These are phyloP conservation scores for Fusarium phyllophilum DNA, from an alignment of 2,329 filamentous ascomycete species.

Conservation along the genomic window DNA sequence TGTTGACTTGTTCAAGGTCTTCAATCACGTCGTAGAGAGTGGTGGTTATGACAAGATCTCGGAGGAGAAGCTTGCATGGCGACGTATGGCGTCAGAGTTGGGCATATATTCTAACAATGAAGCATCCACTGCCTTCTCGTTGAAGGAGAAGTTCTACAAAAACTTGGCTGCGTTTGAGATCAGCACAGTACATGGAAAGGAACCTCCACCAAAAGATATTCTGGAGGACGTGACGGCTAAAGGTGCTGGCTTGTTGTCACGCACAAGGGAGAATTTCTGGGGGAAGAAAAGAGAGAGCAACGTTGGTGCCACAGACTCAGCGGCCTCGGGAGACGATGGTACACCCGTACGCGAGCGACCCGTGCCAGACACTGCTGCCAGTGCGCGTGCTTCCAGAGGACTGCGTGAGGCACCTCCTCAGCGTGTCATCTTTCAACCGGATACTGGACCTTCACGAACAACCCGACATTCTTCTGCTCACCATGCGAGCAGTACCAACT, in stretches of 20 bases:
- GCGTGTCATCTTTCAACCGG: slow-evolving; percentile 85
- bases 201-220: slow-evolving; percentile 88
- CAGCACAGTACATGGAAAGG: slow-evolving; percentile 77
- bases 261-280: slow-evolving; percentile 81
- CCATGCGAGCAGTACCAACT: slow-evolving; percentile 47
- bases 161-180: slow-evolving; percentile 91
- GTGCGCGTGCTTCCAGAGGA: slow-evolving; percentile 69
- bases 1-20: slow-evolving; percentile 81
- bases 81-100: slow-evolving; percentile 80
- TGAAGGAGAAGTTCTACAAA: slow-evolving; percentile 91
- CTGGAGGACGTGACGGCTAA: slow-evolving; percentile 89
- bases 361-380: slow-evolving; percentile 62
- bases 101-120: slow-evolving; percentile 79
- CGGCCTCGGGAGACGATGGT: slow-evolving; percentile 68
- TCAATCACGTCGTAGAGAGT: slow-evolving; percentile 77
- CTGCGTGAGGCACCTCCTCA: slow-evolving; percentile 86
- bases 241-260: slow-evolving; percentile 79
- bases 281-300: slow-evolving; percentile 58
- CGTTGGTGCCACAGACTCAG: slow-evolving; percentile 66
- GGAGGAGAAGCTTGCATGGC: slow-evolving; percentile 87
- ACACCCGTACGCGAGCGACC: slow-evolving; percentile 66
- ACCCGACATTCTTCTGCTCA: slow-evolving; percentile 66
- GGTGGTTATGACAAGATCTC: slow-evolving; percentile 90
- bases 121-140: slow-evolving; percentile 83
- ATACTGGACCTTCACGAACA: slow-evolving; percentile 72